Evolutionary conservation across 345 rosid genomes (phyloP).

Genomic region (Linum tenue): DNA sequence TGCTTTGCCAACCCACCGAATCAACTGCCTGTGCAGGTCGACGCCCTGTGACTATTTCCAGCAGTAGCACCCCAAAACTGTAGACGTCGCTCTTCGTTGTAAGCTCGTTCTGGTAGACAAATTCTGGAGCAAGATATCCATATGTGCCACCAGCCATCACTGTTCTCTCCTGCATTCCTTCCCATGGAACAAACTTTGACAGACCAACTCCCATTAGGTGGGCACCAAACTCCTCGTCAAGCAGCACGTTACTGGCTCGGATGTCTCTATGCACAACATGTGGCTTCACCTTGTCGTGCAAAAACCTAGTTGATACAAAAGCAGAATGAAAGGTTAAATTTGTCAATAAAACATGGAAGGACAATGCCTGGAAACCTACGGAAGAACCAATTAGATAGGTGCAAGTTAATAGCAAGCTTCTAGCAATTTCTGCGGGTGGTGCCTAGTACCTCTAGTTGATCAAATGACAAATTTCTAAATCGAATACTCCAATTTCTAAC

Average conservation of each 20-base stretch:
- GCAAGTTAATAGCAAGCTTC: no score
- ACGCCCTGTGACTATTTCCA: slow-evolving; percentile 80
- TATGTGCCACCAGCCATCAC: slow-evolving; percentile 96
- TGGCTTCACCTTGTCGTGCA: slow-evolving; percentile 96
- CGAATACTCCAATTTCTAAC: no score
- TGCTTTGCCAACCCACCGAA: slow-evolving; percentile 93
- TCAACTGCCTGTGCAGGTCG: slow-evolving; percentile 88
- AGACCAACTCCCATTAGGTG: slow-evolving; percentile 96
- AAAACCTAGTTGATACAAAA: slow-evolving; percentile 40
- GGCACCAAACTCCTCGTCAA: slow-evolving; percentile 90
- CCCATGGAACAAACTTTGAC: slow-evolving; percentile 94
- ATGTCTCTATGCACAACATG: slow-evolving; percentile 94
- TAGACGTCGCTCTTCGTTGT: slow-evolving; percentile 96
- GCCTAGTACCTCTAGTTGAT: no score
- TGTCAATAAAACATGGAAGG: not conserved
- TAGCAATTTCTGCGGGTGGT: no score
- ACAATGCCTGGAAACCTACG: not conserved
- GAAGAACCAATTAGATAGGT: not conserved
- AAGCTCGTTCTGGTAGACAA: slow-evolving; percentile 80
- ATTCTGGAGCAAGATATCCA: slow-evolving; percentile 95
- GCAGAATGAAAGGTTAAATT: slow-evolving; percentile 8
- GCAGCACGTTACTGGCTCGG: slow-evolving; percentile 78
- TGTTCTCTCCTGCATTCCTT: slow-evolving; percentile 89
- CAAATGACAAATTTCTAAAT: no score
- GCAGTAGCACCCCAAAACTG: slow-evolving; percentile 89